phyloP scores from a whole-genome alignment of 1,139 yeast species.

The Blastobotrys petasosporus region DNA sequence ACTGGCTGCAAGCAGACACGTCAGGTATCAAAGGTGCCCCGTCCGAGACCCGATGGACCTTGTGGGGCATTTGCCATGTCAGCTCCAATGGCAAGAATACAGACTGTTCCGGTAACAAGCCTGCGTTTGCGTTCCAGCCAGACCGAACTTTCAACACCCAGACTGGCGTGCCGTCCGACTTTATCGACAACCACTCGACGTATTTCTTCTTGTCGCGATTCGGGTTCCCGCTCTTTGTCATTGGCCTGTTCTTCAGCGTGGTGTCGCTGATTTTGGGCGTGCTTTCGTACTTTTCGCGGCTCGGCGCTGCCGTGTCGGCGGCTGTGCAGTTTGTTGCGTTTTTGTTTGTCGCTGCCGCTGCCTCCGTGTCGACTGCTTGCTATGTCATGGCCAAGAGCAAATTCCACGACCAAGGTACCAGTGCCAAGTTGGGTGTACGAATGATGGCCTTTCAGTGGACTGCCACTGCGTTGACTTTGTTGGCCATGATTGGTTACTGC shows the following conservation, averaged over 20 bases:
- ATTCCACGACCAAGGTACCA: conserved; percentile 44
- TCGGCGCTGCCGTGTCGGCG: conserved; percentile 34
- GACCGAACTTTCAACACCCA: conserved; percentile 46
- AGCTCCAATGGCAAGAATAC: conserved; percentile 34
- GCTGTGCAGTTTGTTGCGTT: conserved; percentile 40
- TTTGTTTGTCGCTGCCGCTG: conserved; percentile 50
- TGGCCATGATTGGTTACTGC: conserved; percentile 33
- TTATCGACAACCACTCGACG: conserved; percentile 39
- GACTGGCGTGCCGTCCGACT: conserved; percentile 43
- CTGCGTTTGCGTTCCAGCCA: conserved; percentile 69
- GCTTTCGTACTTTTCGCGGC: conserved; percentile 31
- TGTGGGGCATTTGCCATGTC: conserved; percentile 55
- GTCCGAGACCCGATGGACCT: conserved; percentile 60
- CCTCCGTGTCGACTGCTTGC: conserved; percentile 59
- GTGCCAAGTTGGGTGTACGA: conserved; percentile 51
- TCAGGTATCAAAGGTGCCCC: conserved; percentile 47
- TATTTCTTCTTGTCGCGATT: conserved; percentile 61
- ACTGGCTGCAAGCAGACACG: conserved; percentile 69
- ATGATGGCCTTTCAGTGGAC: conserved; percentile 65
- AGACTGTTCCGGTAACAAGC: conserved; percentile 43
- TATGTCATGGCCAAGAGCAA: conserved; percentile 56
- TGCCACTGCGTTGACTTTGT: conserved; percentile 42
- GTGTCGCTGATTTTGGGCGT: conserved; percentile 42
- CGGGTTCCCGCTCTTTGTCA: conserved; percentile 61
- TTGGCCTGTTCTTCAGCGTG: conserved; percentile 53